Base-by-base conservation (phyloP, 305 asterid genomes). In the Fraxinus nigra region DNA sequence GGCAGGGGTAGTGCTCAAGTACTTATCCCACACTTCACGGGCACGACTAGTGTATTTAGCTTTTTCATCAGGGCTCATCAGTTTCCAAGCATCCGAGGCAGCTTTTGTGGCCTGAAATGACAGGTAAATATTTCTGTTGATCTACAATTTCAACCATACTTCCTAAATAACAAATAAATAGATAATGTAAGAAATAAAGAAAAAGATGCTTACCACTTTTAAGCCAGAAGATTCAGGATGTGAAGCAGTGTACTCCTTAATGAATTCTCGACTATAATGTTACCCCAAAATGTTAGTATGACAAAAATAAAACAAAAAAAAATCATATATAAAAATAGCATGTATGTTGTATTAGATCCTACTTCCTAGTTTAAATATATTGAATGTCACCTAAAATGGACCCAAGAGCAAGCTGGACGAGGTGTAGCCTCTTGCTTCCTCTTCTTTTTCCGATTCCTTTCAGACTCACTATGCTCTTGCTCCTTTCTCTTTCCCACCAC, bases 351-450 rank as follows among this genome's bases (percentile, higher is more conserved):
- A 59, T 22, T 48, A 79, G 74, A 67, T 46, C 35, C 80, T 78
- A 78, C 63, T 75, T 46, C 35, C 80, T 78, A 78, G 72, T 75
- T 28, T 61, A 72, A 70, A 78, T 48, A 63, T 35, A 87, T 35
- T 69, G 76, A 85, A 75, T 59, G 59, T 82, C 88, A 94, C 98
- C 99, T 94, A 87, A 96, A 96, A 81, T 96, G 98, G 85, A 94
- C 99, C 98, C 98, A 96, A 59, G 99, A 96, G 86, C 98, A 96
- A 79, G 98, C 97, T 40, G 98, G 98, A 32, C 98, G 97, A 65
- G 97, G 92, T 65, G 90, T 79, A 48, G 89, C 91, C 76, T 83
- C 93, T 80, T 89, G 91, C 89, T 87, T 95, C 86, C 91, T 93
- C 90, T 87, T 96, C 86, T 89, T 95, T 86, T 92, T 89, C 87